A percentile compares a stretch with the other conserved stretches of the same genome.
These are phyloP conservation scores for Lodderomyces pseudojiufengensis DNA, from an alignment of 1,139 yeast genomes.

Conservation along the genomic window DNA sequence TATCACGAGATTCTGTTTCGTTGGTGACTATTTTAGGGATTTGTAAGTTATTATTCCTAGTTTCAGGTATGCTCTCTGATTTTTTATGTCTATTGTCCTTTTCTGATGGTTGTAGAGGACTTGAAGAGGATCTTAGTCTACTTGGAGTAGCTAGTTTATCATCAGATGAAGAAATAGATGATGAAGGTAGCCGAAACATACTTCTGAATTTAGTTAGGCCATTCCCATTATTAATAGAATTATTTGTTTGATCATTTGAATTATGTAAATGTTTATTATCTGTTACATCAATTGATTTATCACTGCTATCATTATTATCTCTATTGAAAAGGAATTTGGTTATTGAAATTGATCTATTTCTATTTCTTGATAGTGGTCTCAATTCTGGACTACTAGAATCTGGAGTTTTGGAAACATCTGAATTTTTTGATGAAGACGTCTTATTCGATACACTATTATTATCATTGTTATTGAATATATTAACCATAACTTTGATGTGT, in stretches of 20 bases:
- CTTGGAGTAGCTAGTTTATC: neutral
- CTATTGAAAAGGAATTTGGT: slow-evolving; percentile 18
- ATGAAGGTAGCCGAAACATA: slow-evolving; percentile 12
- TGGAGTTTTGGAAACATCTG: neutral
- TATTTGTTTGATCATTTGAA: slow-evolving; percentile 1
- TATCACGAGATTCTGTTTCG: slow-evolving; percentile 7
- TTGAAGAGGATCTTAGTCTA: slow-evolving; percentile 3
- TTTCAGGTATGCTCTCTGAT: slow-evolving; percentile 1
- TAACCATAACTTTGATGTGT: neutral
- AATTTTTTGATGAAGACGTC: neutral
- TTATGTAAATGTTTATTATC: neutral
- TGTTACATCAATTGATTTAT: neutral
- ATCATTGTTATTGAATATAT: neutral
- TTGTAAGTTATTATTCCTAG: slow-evolving; percentile 1
- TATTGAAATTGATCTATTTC: slow-evolving; percentile 19
- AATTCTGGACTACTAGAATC: slow-evolving; percentile 3
- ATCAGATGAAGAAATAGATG: slow-evolving; percentile 1
- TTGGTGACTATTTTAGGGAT: slow-evolving; percentile 6
- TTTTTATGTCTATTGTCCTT: neutral
- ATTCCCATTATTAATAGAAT: slow-evolving; percentile 6
- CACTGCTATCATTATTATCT: slow-evolving; percentile 6
- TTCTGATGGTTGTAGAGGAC: slow-evolving; percentile 5
- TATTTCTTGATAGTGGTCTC: slow-evolving; percentile 12
- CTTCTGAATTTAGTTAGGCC: slow-evolving; percentile 8
- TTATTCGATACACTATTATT: neutral